Conservation (phyloP, 148 eudicot species). For the Chenopodium berlandieri region DNA sequence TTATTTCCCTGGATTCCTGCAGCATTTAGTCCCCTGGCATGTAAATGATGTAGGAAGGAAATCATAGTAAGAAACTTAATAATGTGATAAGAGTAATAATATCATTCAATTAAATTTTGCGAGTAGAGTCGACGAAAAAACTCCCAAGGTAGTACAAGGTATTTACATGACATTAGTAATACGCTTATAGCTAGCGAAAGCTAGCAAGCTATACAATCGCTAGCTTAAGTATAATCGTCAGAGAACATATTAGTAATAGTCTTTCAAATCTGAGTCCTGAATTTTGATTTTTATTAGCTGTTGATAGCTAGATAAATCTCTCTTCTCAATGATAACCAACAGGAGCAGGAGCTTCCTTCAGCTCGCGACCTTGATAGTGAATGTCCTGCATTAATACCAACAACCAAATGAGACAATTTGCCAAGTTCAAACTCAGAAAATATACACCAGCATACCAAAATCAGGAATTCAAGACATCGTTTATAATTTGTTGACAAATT, state of each 20-base stretch:
- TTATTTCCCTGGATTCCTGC: slow-evolving; percentile 25
- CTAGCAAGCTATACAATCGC: background rate
- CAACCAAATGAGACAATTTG: background rate
- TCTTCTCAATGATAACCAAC: slow-evolving; percentile 69
- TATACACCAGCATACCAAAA: background rate
- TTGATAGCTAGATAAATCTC: background rate
- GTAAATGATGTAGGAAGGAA: background rate
- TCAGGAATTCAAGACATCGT: no score
- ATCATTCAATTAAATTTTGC: background rate
- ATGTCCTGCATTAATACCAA: slow-evolving; percentile 55
- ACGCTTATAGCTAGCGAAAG: background rate
- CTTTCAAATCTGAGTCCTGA: background rate
- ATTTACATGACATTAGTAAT: slow-evolving; percentile 19
- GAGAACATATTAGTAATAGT: background rate
- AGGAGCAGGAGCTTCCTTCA: slow-evolving; percentile 76
- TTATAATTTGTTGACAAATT: no score
- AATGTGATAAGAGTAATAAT: background rate
- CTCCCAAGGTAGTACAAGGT: slow-evolving; percentile 10
- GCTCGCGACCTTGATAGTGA: slow-evolving; percentile 70
- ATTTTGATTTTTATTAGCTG: background rate
- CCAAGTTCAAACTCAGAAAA: background rate
- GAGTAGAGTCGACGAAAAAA: background rate
- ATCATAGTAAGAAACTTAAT: background rate
- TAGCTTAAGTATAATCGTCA: background rate
- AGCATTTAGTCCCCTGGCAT: slow-evolving; percentile 5